Percentiles rank a stretch among this genome's conserved stretches.
phyloP scores from a whole-genome alignment of 441 rosid genomes.

The Populus hybrid region DNA sequence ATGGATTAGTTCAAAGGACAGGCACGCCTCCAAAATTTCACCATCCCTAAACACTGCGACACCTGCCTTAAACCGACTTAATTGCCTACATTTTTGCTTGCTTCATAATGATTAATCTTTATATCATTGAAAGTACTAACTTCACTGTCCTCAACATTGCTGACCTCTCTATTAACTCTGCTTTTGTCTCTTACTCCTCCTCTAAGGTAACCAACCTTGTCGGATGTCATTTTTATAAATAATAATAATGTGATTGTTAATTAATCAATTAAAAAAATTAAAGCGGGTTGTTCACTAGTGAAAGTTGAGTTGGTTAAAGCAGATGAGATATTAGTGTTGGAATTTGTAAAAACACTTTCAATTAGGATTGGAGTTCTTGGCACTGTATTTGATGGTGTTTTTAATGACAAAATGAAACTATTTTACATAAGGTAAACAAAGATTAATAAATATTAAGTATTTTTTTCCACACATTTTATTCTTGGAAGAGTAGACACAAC shows the following conservation, averaged over 20 bases:
- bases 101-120: conserved; percentile 49
- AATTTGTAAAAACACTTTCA: conserved; percentile 55
- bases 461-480: neutral
- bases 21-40: conserved; percentile 80
- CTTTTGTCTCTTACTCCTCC: conserved; percentile 55
- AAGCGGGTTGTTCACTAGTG: conserved; percentile 47
- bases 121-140: conserved; percentile 49
- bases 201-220: conserved; percentile 42
- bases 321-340: conserved; percentile 77
- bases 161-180: conserved; percentile 51
- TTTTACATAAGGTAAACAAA: conserved; percentile 71
- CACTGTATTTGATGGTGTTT: conserved; percentile 52
- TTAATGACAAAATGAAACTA: conserved; percentile 83
- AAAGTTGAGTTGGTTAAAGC: conserved; percentile 47
- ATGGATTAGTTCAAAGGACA: conserved; percentile 86
- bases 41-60: conserved; percentile 71
- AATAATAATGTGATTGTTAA: neutral
- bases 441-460: conserved; percentile 14
- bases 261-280: neutral
- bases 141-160: conserved; percentile 89
- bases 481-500: too few species aligned
- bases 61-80: conserved; percentile 72
- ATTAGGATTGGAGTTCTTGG: conserved; percentile 56
- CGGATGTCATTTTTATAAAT: neutral
- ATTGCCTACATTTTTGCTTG: conserved; percentile 66